phyloP scores from a whole-genome alignment of 768 basidiomycete genomes.

The Podaxis sp. region DNA sequence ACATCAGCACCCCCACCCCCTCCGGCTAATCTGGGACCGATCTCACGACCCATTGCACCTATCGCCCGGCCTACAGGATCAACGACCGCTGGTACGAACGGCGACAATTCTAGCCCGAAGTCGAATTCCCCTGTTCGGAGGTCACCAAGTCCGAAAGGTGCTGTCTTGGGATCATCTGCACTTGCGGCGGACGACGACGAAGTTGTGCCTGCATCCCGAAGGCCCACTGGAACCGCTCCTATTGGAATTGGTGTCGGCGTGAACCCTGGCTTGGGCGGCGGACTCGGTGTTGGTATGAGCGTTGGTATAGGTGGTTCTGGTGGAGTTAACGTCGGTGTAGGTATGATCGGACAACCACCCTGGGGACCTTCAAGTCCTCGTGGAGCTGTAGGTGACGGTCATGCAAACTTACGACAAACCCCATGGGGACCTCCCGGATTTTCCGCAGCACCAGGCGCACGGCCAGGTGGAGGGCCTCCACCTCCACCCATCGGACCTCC shows the following conservation, averaged over 20 bases:
- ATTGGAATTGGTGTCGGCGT: slow-evolving; percentile 19
- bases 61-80: slow-evolving; percentile 60
- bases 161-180: slow-evolving; percentile 74
- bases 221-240: slow-evolving; percentile 30
- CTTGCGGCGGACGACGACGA: slow-evolving; percentile 80
- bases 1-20: slow-evolving; percentile 11
- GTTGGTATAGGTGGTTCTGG: neutral
- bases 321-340: neutral
- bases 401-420: slow-evolving; percentile 21
- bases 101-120: slow-evolving; percentile 56
- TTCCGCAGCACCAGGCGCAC: slow-evolving; percentile 16
- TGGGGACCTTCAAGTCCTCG: slow-evolving; percentile 14
- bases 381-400: slow-evolving; percentile 13
- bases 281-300: slow-evolving; percentile 16
- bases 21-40: slow-evolving; percentile 54
- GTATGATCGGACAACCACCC: slow-evolving; percentile 12
- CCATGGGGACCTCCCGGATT: slow-evolving; percentile 22
- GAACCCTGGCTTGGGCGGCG: neutral
- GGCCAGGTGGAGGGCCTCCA: slow-evolving; percentile 23
- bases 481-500: slow-evolving; percentile 27
- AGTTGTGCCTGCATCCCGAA: slow-evolving; percentile 53
- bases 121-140: slow-evolving; percentile 56
- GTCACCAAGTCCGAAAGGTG: slow-evolving; percentile 58
- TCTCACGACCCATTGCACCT: slow-evolving; percentile 62
- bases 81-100: slow-evolving; percentile 22